Base-by-base conservation (phyloP, 192 early-diverging fungal species). In the Mortierella alpina region DNA sequence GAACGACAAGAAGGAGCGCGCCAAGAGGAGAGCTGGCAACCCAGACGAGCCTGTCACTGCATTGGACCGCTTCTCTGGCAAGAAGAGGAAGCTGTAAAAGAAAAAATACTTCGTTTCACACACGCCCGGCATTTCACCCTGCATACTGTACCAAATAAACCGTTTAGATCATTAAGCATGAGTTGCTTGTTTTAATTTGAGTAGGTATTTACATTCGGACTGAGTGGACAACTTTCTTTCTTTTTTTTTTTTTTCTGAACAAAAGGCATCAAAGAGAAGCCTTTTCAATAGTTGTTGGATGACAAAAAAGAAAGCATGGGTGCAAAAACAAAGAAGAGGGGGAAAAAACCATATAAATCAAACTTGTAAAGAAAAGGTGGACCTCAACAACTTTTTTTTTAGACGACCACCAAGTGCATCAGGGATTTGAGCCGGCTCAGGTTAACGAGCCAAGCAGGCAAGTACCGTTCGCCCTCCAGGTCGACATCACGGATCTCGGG, bases 41-140 rank as follows among this genome's bases (percentile, higher is more conserved):
- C 84, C 60, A 20, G 85, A 86, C 20, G 83, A 83, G 54, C 72
- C 87, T 59, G 84, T 87, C 56, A 88, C 88, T 53, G 89, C 90
- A 10, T 47, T 93, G 69, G 92, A 93, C 79, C 85, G 90, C 41
- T 93, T 93, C 73, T 72, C 69, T 46, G 75, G 75, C 59, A 85
- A 85, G 63, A 82, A 75, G 70, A 67, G 78, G 61, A 84, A 82
- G 56, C 44, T 80, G 59, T 73, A 65, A 40, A 51, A 15, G 42
- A 11, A n/a, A 45, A 41, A 56, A 44, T 63, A n/a, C 18, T 72
- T 11, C 57, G 22, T 47, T 41, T n/a, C 46, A 31, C 9, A 61
- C 50, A 1, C 14, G 22, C 14, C 48, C 51, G 3, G 41, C 52
- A 14, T 51, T 4, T 53, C 20, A 52, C 20, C 47, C 31, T 61